Percentiles rank a stretch among this genome's conserved stretches.
phyloP scores from a whole-genome alignment of 2,329 filamentous ascomycete species.

The Aschersonia sp. region DNA sequence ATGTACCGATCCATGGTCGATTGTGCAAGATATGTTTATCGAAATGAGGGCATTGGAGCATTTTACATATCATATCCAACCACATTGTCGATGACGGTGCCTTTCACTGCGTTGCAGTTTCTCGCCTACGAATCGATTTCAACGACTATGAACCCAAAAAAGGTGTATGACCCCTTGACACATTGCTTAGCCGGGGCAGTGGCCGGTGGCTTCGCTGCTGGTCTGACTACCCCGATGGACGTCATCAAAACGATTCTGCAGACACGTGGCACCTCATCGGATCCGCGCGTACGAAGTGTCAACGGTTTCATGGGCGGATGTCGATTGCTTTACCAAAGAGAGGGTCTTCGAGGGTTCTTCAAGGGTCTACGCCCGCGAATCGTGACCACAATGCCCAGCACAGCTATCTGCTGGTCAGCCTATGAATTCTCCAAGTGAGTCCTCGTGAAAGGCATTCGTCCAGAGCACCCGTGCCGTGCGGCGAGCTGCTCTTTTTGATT shows the following conservation, averaged over 20 bases:
- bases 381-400: conserved; percentile 95
- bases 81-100: conserved; percentile 95
- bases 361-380: conserved; percentile 84
- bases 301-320: conserved; percentile 70
- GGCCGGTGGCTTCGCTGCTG: conserved; percentile 85
- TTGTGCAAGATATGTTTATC: conserved; percentile 80
- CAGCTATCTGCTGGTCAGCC: conserved; percentile 94
- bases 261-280: conserved; percentile 72
- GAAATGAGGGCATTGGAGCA: conserved; percentile 71
- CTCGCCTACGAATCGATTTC: conserved; percentile 96
- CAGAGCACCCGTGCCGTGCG: conserved; percentile 26
- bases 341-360: conserved; percentile 80
- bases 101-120: conserved; percentile 94
- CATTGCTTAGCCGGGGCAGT: conserved; percentile 88
- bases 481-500: conserved; percentile 6
- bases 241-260: conserved; percentile 97
- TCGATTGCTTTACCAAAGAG: conserved; percentile 65
- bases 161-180: conserved; percentile 80
- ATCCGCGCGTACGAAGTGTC: conserved; percentile 72
- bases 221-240: conserved; percentile 88
- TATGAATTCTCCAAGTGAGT: conserved; percentile 56
- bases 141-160: conserved; percentile 77
- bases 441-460: conserved; percentile 76
- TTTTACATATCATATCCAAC: conserved; percentile 99
- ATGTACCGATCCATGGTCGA: conserved; percentile 76